These are phyloP conservation scores for Prosopis cineraria DNA, from an alignment of 306 rosid genomes.

Conservation along the genomic window DNA sequence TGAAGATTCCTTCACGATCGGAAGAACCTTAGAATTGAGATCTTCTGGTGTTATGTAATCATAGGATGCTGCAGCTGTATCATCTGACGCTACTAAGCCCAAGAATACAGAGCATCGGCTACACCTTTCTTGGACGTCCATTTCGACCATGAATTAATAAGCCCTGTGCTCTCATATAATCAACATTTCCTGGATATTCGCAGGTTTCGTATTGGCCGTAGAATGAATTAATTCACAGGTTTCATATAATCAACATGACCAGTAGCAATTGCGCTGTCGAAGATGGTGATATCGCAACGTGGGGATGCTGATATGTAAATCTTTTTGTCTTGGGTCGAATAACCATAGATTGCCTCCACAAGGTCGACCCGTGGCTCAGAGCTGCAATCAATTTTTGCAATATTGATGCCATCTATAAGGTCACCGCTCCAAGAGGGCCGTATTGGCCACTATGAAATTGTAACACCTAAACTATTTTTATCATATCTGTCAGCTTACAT, in stretches of 20 bases:
- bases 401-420: slow-evolving; percentile 55
- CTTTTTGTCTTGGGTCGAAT: no score
- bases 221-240: no score
- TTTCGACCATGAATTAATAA: slow-evolving; percentile 34
- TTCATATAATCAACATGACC: no score
- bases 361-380: no score
- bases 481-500: no score
- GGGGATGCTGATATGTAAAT: no score
- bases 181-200: not conserved
- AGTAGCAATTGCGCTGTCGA: slow-evolving; percentile 27
- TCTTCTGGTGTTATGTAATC: not conserved
- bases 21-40: not conserved
- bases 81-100: not conserved
- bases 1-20: not conserved
- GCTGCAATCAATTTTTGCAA: slow-evolving; percentile 21
- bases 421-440: slow-evolving; percentile 36
- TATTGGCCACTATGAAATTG: slow-evolving; percentile 37
- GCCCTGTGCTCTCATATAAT: slow-evolving; percentile 27
- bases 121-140: slow-evolving; percentile 32
- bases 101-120: not conserved
- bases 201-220: slow-evolving; percentile 43
- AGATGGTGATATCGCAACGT: slow-evolving; percentile 40
- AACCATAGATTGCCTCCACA: no score
- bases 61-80: not conserved
- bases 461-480: no score